Conservation (phyloP, 257 asterid species). For the Primulina eburnea region DNA sequence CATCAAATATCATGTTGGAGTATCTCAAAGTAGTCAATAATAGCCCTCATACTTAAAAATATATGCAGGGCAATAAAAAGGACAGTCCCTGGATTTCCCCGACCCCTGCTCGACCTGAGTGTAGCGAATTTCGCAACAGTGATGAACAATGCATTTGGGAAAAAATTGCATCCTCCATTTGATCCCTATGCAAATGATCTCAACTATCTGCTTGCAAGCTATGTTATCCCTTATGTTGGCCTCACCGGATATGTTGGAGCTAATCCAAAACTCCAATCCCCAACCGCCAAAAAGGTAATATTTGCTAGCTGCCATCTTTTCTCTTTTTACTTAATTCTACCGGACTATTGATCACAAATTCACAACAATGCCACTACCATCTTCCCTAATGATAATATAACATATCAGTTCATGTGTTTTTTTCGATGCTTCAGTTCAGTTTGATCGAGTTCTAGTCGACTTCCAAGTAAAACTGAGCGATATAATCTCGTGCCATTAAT, state of each 20-base stretch:
- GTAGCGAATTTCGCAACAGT: slow-evolving; percentile 50
- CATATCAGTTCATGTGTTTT: no score
- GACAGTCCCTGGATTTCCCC: slow-evolving; percentile 65
- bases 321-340: no score
- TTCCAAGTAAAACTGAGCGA: not conserved
- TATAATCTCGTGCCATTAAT: slow-evolving; percentile 27
- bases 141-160: slow-evolving; percentile 56
- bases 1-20: no score
- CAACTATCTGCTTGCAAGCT: slow-evolving; percentile 74
- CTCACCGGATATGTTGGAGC: slow-evolving; percentile 95
- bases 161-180: slow-evolving; percentile 53
- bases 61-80: slow-evolving; percentile 65
- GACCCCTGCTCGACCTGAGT: slow-evolving; percentile 67
- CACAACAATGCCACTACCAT: no score
- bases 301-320: no score
- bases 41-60: not conserved
- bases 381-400: no score
- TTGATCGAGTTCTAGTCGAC: no score
- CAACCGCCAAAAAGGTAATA: slow-evolving; percentile 49
- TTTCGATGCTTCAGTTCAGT: not conserved
- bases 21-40: not conserved
- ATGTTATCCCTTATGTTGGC: slow-evolving; percentile 77
- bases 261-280: slow-evolving; percentile 53
- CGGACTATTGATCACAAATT: no score
- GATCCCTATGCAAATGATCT: slow-evolving; percentile 78